Conservation (phyloP, 371 early-diverging fungal species). For the Mortierella sp. region DNA sequence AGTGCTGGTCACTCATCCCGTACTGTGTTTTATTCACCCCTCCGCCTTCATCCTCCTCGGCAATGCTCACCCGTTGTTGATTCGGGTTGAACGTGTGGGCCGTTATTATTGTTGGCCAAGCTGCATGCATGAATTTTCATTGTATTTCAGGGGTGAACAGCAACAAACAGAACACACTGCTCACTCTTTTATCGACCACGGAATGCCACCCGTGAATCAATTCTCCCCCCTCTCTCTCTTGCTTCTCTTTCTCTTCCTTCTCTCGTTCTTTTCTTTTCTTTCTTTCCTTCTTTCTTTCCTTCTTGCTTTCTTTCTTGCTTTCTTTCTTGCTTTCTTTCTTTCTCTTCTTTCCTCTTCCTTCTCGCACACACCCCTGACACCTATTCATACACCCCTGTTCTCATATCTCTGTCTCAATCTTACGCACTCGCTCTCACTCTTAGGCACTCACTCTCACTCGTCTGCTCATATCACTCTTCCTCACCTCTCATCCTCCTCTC, state of each 20-base stretch:
- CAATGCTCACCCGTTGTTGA: no score
- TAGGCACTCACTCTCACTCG: not conserved
- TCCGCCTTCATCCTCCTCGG: no score
- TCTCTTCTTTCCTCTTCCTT: slow-evolving; percentile 7
- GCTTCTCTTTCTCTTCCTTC: not conserved
- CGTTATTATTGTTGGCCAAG: slow-evolving; percentile 13
- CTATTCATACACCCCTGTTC: not conserved
- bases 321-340: not conserved
- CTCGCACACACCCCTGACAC: not conserved
- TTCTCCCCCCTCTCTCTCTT: no score
- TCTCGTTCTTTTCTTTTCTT: slow-evolving; percentile 1
- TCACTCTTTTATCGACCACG: not conserved
- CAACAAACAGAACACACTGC: not conserved
- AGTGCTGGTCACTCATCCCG: no score
- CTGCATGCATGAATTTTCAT: slow-evolving; percentile 23
- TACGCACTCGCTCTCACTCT: no score
- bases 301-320: not conserved
- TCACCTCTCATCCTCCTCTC: not conserved
- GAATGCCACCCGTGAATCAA: not conserved
- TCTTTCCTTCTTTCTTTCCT: not conserved
- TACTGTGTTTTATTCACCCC: not conserved
- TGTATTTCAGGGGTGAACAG: slow-evolving; percentile 11
- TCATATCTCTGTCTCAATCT: not conserved
- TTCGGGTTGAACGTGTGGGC: not conserved
- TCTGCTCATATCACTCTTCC: not conserved